Evolutionary conservation across 2,329 filamentous ascomycete species (phyloP), one percentile per base, ranked within the genome.

Genomic region (Byssochlamys sp.): DNA sequence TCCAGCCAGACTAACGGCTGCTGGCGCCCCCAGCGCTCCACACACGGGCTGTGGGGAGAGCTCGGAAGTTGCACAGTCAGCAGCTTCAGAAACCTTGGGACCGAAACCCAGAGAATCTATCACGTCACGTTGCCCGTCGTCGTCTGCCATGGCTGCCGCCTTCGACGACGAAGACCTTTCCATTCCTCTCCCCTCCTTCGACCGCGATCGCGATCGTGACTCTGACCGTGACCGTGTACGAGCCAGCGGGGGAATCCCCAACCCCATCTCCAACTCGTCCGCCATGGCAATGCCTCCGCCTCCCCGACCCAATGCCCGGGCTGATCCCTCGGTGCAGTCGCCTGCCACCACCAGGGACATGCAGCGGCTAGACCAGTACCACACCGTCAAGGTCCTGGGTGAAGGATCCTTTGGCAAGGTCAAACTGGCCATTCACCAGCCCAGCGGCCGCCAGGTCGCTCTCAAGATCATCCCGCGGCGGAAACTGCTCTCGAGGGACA

Each of bases 381-480:
- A 88, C 67, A 87, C 96, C 58, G 81, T 96, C 65, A 87, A 86
- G 72, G 96, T 92, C 14, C 82, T 99, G 12, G 94, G 94, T 57
- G 94, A 99, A 77, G 94, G 94, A 52, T 96, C 91, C 2, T 99
- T 99, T 73, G 94, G 94, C 67, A 99, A 99, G 78, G 94, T 99
- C 72, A 97, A 97, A 80, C 84, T 99, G 66, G 94, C 94, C 25
- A 88, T 91, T 49, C 94, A 99, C 72, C 86, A 90, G 68, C 86
- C 91, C 65, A 97, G 90, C 64, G 89, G 89, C 62, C 91, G 97
- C 74, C 90, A 96, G 77, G 94, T 99, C 54, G 94, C 94, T 28
- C 82, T 99, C 70, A 99, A 99, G 81, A 96, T 97, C 70, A 99
- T 99, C 69, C 89, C 91, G 49, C 84, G 94, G 64, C 94, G 94